Evolutionary conservation across 305 asterid species (phyloP).

Genomic region (Fraxinus baroniana): DNA sequence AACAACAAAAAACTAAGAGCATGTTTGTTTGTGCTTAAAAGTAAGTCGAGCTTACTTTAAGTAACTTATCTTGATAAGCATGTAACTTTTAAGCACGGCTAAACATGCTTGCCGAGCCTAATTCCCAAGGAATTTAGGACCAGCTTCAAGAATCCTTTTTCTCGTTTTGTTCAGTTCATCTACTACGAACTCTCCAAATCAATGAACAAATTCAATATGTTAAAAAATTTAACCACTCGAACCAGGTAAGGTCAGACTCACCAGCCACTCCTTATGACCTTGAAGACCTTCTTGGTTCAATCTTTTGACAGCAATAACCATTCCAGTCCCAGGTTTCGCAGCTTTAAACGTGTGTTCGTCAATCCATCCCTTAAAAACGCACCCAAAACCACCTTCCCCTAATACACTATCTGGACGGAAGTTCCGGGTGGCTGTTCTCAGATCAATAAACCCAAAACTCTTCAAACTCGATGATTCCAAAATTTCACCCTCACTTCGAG

Average conservation of each 20-base stretch:
- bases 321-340: constrained; percentile 72
- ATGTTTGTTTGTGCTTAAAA: background rate
- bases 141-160: background rate
- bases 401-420: constrained; percentile 87
- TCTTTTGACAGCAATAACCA: constrained; percentile 76
- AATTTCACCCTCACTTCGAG: constrained; percentile 60
- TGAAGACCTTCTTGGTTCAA: constrained; percentile 77
- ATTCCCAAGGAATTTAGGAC: background rate
- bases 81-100: background rate
- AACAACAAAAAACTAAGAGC: background rate
- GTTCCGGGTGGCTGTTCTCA: constrained; percentile 66
- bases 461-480: constrained; percentile 51
- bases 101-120: background rate
- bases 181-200: background rate
- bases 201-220: background rate
- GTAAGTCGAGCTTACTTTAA: background rate
- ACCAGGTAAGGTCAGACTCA: constrained; percentile 31
- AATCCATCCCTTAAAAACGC: constrained; percentile 85
- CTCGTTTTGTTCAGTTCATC: background rate
- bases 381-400: constrained; percentile 91
- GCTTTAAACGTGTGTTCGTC: constrained; percentile 66
- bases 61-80: background rate
- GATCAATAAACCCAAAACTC: constrained; percentile 59
- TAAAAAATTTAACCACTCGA: background rate
- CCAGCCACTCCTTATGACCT: constrained; percentile 94